Base-by-base conservation (phyloP, 345 rosid genomes). In the Nasturtium officinale region DNA sequence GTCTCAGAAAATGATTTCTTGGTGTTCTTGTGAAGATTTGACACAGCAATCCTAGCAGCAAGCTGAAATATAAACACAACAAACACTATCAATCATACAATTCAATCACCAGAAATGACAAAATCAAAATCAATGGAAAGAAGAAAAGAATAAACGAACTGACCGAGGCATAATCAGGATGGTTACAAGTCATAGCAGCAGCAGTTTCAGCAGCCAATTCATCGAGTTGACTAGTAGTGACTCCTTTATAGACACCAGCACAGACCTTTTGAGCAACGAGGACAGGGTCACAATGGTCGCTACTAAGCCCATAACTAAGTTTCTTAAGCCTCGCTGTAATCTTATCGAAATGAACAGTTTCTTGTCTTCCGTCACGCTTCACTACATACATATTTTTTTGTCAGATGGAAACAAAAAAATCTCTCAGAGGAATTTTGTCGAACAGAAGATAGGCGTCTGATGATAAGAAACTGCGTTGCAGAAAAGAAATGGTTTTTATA, bases 181-280 rank as follows among this genome's bases (percentile, higher is more conserved):
- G 99, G 52, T 89, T 90, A 9, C 94, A 77, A 0, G 99, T 95
- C 99, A 96, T 81, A 35, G 96, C 93, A 23, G 99, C 98, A 4
- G 98, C 96, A 4, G 99, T 96, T 72, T 96, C 99, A 0, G 98
- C 98, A 1, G 98, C 99, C 82, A 96, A 83, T 58, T 96, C 99
- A 74, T 96, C 99, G 9, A 96, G 96, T 71, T 90, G 99, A 68
- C 92, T 90, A 16, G 99, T 96, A 10, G 98, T 96, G 53, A 96
- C 99, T 6, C 98, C 98, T 77, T 91, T 92, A 73, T 92, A 96
- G 40, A 96, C 99, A 28, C 99, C 99, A 6, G 92, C 92, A 30
- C 99, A 96, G n/a, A 92, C 98, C 82, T 96, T 96, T 88, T 96
- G 99, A 3, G 99, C 71, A 3, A 96, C 99, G 35, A 90, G 89